Evolutionary conservation across 768 basidiomycete species (phyloP), one percentile per base, ranked within the genome.

Genomic region (Boletus sp.): DNA sequence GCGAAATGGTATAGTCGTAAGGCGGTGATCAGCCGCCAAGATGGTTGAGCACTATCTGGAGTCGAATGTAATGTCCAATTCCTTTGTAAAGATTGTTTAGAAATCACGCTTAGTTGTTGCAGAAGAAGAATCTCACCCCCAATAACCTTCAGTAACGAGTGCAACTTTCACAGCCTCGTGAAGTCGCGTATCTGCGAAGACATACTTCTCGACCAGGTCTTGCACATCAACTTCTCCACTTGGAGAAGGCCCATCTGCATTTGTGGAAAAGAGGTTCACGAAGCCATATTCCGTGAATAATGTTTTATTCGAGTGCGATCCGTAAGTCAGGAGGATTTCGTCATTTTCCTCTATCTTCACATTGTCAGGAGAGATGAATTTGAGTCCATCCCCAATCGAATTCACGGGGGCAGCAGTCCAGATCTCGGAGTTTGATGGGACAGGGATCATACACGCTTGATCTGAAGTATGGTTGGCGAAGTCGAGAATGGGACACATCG

Each of bases 261-360:
- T 67, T 11, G 66, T 50, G 9, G 69, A 59, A 15, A 74, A 60
- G 15, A 57, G 29, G 58, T 79, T 78, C 32, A 88, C 79, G 67
- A 98, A 98, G 0, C 95, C 96, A 70, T 98, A 98, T 68, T 98
- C 96, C 21, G 84, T 78, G 65, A 94, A 88, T 23, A 98, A 69
- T 4, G 80, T 85, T 39, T 80, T 77, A 58, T 93, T 95, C 25
- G 84, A 72, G 70, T 96, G 94, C 7, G 74, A 66, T 0, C 93
- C 94, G 61, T 98, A 98, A 47, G 79, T 80, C 54, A 98, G 76
- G 40, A 79, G 81, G 3, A 97, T 70, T 64, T 98, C 89, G 29
- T 87, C 79, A 15, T 81, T 83, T 43, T 72, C 57, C 29, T 66
- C 53, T 21, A 87, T 70, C 1, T 68, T 65, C 4, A 58, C 54